Evolutionary conservation across 2,329 filamentous ascomycete species (phyloP).

Genomic region (Arachnomyces sp.): DNA sequence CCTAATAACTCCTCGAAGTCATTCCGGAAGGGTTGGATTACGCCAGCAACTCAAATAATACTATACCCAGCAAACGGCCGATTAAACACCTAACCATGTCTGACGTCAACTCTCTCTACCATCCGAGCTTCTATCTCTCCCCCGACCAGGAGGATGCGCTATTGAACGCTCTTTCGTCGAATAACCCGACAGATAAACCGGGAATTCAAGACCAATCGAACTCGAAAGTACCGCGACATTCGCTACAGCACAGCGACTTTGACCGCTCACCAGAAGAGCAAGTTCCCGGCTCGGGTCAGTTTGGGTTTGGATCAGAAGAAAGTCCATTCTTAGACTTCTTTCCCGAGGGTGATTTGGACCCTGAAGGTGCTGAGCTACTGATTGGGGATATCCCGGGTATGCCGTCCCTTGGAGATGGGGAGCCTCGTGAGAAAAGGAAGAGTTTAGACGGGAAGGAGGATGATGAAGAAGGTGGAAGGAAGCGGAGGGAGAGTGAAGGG

Average conservation of each 20-base stretch:
- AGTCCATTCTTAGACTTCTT: constrained; percentile 80
- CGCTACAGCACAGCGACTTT: constrained; percentile 10
- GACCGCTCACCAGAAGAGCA: constrained; percentile 26
- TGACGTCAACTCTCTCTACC: constrained; percentile 32
- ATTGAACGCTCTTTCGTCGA: constrained; percentile 67
- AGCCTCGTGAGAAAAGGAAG: constrained; percentile 55
- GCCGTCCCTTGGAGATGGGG: constrained; percentile 32
- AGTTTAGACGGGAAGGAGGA: constrained; percentile 45
- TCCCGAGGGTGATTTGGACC: constrained; percentile 68
- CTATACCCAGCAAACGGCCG: neutral
- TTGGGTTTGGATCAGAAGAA: constrained; percentile 54
- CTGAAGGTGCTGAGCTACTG: constrained; percentile 55
- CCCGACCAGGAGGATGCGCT: constrained; percentile 69
- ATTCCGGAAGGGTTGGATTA: too few species aligned
- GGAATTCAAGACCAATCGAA: constrained; percentile 17
- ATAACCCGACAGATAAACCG: constrained; percentile 36
- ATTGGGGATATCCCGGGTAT: constrained; percentile 63
- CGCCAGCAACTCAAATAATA: too few species aligned
- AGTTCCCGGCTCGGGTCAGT: constrained; percentile 37
- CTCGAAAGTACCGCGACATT: constrained; percentile 4
- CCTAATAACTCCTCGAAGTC: too few species aligned
- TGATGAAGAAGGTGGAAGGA: constrained; percentile 56
- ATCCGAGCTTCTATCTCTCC: constrained; percentile 59
- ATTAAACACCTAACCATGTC: constrained; percentile 22
- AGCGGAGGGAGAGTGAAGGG: constrained; percentile 69